Evolutionary conservation across 2,329 filamentous ascomycete species (phyloP).

Genomic region (Neurospora sp.): DNA sequence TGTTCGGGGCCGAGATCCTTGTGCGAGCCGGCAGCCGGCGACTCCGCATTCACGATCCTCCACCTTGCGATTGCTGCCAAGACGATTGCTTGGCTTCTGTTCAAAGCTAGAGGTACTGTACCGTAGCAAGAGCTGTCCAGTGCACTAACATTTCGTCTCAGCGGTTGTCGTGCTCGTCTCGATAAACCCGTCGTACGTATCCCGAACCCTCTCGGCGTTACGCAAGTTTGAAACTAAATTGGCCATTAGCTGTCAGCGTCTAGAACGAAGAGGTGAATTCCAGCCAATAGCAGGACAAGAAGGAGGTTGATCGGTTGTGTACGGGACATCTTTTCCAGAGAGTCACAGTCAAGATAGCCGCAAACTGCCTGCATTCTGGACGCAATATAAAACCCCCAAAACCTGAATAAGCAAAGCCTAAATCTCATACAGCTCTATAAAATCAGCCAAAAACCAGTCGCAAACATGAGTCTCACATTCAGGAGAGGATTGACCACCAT

Average conservation of each 20-base stretch:
- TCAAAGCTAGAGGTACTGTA: no score
- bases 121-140: neutral
- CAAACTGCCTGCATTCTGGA: neutral
- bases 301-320: neutral
- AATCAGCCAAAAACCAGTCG: neutral
- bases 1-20: neutral
- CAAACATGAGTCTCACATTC: slow-evolving; percentile 8
- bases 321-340: neutral
- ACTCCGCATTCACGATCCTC: neutral
- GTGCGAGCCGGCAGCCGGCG: neutral
- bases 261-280: neutral
- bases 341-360: neutral
- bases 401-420: neutral
- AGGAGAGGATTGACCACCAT: slow-evolving; percentile 25
- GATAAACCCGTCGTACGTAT: neutral
- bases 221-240: neutral
- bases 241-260: neutral
- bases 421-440: neutral
- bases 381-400: neutral
- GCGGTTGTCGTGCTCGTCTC: neutral
- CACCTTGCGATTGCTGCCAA: neutral
- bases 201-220: neutral
- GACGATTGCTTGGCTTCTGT: neutral
- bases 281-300: neutral
- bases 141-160: neutral